Conservation (phyloP, 2,329 filamentous ascomycete genomes). For the Alternaria sp. region DNA sequence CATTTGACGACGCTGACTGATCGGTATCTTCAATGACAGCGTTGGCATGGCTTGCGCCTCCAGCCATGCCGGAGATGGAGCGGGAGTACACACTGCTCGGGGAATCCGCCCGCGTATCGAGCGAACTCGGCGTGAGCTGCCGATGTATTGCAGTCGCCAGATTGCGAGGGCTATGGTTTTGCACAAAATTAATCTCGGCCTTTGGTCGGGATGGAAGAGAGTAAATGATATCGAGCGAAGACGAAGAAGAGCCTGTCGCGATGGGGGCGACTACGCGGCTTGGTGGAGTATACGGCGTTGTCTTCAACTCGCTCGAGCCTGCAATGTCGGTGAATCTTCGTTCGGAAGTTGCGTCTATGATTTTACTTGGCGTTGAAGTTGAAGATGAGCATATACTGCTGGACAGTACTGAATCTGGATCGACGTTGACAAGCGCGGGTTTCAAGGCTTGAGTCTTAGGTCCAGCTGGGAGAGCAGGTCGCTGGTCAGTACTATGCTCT, state of each 20-base stretch:
- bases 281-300: background rate
- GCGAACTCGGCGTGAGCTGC: background rate
- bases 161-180: background rate
- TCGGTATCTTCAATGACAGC: background rate
- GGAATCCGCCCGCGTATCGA: background rate
- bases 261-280: background rate
- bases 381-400: background rate
- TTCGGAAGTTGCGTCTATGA: background rate
- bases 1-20: background rate
- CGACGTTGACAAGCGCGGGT: background rate
- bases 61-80: conserved; percentile 1
- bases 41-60: background rate
- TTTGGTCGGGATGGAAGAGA: background rate
- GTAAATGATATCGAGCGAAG: background rate
- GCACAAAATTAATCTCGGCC: background rate
- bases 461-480: background rate
- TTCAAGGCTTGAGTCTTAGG: background rate
- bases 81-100: conserved; percentile 11
- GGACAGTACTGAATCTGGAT: background rate
- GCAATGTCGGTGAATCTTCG: background rate
- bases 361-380: background rate
- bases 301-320: background rate
- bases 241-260: background rate
- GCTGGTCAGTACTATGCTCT: background rate
- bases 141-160: background rate